Base-by-base conservation (phyloP, 2,329 filamentous ascomycete genomes). In the Penicillium sp. region DNA sequence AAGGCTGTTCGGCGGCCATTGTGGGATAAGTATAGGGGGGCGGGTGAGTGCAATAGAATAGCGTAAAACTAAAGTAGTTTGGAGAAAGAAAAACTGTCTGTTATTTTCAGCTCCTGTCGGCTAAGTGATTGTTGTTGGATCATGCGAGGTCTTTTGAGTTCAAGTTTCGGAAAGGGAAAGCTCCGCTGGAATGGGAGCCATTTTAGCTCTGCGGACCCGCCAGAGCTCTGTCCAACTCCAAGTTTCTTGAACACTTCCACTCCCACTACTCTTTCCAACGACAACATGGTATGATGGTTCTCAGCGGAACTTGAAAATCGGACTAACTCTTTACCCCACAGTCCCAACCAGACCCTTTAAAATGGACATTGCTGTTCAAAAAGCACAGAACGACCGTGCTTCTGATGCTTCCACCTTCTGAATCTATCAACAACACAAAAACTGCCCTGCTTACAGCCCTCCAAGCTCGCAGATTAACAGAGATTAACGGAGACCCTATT, bases 311-410 rank as follows among this genome's bases (percentile, higher is more conserved):
- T 8, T 7, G 29, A 8, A n/a, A 2, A 23, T n/a, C 47, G 41
- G 44, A 41, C 52, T 60, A 44, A 35, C 31, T 48, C 53, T 7
- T 23, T 46, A 11, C 26, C 15, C 29, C 8, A 60, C 38, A 72
- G 65, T 62, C 65, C 23, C 70, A 71, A 26, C 53, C 69, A 30
- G 70, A 74, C 52, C 82, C 86, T 49, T 78, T 82, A n/a, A 80
- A 84, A 67, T 82, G 86, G 69, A 91, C 90, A 9, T 79, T 93
- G 59, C 85, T 88, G 63, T 88, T 93, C 79, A 92, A 92, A 76
- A 85, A 90, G 73, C 88, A 90, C 71, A 86, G 87, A 61, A 85
- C 88, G 69, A 93, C 90, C 4, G 82, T 92, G 66, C 86, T 91
- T 69, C 81, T 93, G 61, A 88, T 90, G 64, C 83, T 90, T 50